A percentile compares a stretch with the other conserved stretches of the same genome.
Conservation (phyloP, 1,284 basidiomycete species). For the Inonotus obliquus region DNA sequence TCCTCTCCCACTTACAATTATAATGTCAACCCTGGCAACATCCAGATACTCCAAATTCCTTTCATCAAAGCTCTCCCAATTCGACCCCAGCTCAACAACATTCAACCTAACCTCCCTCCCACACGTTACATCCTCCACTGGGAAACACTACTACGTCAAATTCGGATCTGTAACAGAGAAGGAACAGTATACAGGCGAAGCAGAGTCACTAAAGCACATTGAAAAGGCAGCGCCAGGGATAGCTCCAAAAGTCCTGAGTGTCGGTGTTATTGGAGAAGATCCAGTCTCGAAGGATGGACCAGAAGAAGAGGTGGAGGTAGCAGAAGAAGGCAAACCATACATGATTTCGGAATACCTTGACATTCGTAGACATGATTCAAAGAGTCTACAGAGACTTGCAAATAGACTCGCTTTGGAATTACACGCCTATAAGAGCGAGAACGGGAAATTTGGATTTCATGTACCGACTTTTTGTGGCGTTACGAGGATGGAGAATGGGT, state of each 20-base stretch:
- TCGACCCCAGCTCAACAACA: conserved; percentile 25
- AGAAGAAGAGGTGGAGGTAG: neutral
- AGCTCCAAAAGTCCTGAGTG: conserved; percentile 57
- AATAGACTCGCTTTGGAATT: conserved; percentile 61
- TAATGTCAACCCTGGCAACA: too few relatives aligned
- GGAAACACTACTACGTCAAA: conserved; percentile 59
- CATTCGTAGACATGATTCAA: conserved; percentile 41
- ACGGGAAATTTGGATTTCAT: conserved; percentile 64
- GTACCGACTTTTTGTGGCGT: conserved; percentile 80
- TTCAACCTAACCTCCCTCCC: conserved; percentile 43
- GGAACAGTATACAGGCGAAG: conserved; percentile 71
- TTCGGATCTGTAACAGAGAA: conserved; percentile 43
- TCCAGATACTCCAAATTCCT: neutral
- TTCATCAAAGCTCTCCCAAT: neutral
- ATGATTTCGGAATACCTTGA: conserved; percentile 77
- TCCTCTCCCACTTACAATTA: too few relatives aligned
- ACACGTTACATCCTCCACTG: conserved; percentile 51
- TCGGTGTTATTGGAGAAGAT: conserved; percentile 23
- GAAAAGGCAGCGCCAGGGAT: conserved; percentile 59
- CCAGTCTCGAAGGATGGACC: conserved; percentile 27
- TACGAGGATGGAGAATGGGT: conserved; percentile 74
- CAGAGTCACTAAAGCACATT: conserved; percentile 67
- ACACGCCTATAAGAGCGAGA: conserved; percentile 48
- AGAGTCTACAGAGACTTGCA: conserved; percentile 51
- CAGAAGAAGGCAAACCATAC: conserved; percentile 43